Conservation (phyloP, 2,329 filamentous ascomycete genomes). For the Calonectria pteridis region DNA sequence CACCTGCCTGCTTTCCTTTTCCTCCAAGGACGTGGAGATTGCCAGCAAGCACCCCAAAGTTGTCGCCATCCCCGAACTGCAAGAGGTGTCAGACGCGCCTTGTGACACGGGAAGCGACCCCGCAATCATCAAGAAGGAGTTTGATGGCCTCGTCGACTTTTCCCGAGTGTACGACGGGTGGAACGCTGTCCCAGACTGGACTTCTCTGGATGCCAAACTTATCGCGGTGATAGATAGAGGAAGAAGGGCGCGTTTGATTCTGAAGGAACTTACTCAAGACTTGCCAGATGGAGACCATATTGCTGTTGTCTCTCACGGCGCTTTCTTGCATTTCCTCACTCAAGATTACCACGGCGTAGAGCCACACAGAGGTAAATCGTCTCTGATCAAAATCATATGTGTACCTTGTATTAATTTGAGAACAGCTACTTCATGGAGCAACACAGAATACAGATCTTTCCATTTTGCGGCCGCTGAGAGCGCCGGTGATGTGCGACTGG, state of each 20-base stretch:
- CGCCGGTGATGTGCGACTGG: not conserved
- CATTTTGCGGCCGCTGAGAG: not conserved
- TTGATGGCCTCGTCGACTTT: constrained; percentile 6
- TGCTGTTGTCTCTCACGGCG: constrained; percentile 21
- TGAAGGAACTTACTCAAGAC: constrained; percentile 12
- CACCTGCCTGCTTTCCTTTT: constrained; percentile 20
- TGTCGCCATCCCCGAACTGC: constrained; percentile 16
- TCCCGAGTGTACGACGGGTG: constrained; percentile 13
- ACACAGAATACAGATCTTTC: constrained; percentile 18
- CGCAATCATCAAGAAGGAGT: constrained; percentile 2
- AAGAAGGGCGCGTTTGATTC: not conserved
- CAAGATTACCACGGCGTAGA: constrained; percentile 17
- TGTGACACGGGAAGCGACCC: constrained; percentile 22
- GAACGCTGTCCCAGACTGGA: constrained; percentile 16
- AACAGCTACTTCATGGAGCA: constrained; percentile 17
- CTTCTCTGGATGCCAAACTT: not conserved
- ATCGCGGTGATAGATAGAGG: not conserved
- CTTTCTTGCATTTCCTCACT: constrained; percentile 23
- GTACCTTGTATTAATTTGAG: not conserved
- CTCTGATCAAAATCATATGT: too few species aligned
- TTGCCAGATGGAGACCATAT: constrained; percentile 10
- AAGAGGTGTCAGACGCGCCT: constrained; percentile 22
- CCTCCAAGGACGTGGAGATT: not conserved
- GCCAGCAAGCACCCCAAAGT: not conserved
- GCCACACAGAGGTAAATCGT: constrained; percentile 13